A percentile compares a stretch with the other conserved stretches of the same genome.
These are phyloP conservation scores for Venturia nashicola DNA, from an alignment of 2,329 filamentous ascomycete genomes.

Conservation along the genomic window DNA sequence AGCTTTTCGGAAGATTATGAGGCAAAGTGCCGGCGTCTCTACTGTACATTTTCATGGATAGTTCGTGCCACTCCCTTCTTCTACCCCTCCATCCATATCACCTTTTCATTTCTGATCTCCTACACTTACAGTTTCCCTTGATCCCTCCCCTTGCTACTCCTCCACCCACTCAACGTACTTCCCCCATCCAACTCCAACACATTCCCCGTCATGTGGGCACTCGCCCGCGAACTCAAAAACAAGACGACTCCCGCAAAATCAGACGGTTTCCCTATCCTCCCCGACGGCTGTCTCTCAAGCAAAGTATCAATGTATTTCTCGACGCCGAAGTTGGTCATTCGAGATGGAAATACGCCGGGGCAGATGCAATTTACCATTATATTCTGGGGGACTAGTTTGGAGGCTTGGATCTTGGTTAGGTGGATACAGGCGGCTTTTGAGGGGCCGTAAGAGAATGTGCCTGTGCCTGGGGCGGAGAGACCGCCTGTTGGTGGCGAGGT, in stretches of 20 bases:
- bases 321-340: slow-evolving; percentile 43
- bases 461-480: slow-evolving; percentile 37
- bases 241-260: slow-evolving; percentile 36
- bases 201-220: slow-evolving; percentile 36
- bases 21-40: no score
- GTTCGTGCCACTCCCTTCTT: no score
- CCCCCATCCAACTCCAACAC: slow-evolving; percentile 37
- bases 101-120: no score
- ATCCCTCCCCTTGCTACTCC: slow-evolving; percentile 10
- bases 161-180: slow-evolving; percentile 30
- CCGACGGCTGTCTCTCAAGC: slow-evolving; percentile 32
- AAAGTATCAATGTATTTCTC: slow-evolving; percentile 37
- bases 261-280: slow-evolving; percentile 33
- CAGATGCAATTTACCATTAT: slow-evolving; percentile 38
- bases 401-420: slow-evolving; percentile 37
- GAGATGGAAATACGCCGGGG: slow-evolving; percentile 37
- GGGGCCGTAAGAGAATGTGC: slow-evolving; percentile 41
- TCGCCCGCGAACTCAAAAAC: slow-evolving; percentile 28
- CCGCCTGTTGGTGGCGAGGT: slow-evolving; percentile 35
- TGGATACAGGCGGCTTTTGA: slow-evolving; percentile 43
- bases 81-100: no score
- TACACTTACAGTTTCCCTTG: no score
- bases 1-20: no score
- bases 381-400: slow-evolving; percentile 34
- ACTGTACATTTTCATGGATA: no score